These are phyloP conservation scores for Nymphaea thermarum DNA, from an alignment of 164 flowering plant species.

Conservation along the genomic window DNA sequence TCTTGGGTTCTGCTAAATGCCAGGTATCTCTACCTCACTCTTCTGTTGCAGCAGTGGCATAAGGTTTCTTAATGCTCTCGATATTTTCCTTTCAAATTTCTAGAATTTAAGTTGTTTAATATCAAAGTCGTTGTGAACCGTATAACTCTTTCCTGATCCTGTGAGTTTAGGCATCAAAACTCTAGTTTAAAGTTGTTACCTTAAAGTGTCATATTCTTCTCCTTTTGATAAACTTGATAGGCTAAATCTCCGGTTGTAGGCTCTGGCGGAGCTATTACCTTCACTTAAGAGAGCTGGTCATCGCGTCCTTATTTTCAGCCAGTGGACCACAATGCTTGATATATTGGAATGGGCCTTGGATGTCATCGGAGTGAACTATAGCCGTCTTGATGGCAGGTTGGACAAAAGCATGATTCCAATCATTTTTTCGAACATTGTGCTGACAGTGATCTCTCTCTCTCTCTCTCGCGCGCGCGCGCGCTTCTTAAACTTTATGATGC, in stretches of 20 bases:
- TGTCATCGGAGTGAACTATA: conserved; percentile 74
- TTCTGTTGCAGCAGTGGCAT: background rate
- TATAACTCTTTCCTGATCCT: too few relatives aligned
- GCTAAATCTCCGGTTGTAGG: conserved; percentile 23
- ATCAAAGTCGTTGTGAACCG: too few relatives aligned
- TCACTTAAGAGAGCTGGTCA: conserved; percentile 54
- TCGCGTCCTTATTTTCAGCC: conserved; percentile 87
- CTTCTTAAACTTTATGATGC: background rate
- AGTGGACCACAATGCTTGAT: conserved; percentile 99
- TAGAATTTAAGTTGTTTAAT: too few relatives aligned
- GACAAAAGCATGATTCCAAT: background rate
- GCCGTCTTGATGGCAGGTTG: conserved; percentile 94
- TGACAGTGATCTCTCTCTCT: background rate
- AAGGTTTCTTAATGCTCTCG: background rate
- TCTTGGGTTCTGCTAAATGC: conserved; percentile 73
- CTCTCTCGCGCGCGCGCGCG: too few relatives aligned
- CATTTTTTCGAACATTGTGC: too few relatives aligned
- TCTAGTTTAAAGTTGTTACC: too few relatives aligned
- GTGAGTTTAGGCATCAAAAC: too few relatives aligned
- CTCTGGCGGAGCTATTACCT: conserved; percentile 72
- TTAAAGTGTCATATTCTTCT: too few relatives aligned
- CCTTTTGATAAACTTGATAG: background rate
- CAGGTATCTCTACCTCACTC: conserved; percentile 29
- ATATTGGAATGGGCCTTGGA: conserved; percentile 94
- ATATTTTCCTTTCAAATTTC: background rate